A percentile compares a stretch with the other conserved stretches of the same genome.
phyloP scores from a whole-genome alignment of 2,329 filamentous ascomycete genomes.

The Lasiodiplodia gonubiensis region DNA sequence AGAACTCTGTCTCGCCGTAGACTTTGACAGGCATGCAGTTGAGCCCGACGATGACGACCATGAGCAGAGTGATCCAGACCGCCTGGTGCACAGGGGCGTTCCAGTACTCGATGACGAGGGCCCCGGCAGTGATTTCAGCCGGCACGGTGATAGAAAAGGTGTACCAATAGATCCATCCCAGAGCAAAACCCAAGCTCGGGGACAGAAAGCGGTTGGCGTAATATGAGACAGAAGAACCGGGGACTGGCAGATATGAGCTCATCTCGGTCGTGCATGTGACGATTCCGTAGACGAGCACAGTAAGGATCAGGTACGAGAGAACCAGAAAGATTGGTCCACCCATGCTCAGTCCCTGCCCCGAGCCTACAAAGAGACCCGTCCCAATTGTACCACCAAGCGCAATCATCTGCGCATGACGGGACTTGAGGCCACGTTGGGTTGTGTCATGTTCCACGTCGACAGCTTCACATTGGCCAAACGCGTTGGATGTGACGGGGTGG shows the following conservation, averaged over 20 bases:
- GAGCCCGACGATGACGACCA: constrained; percentile 49
- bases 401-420: constrained; percentile 35
- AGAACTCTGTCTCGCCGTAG: constrained; percentile 54
- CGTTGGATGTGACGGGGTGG: no score
- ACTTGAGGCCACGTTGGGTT: constrained; percentile 29
- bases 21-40: constrained; percentile 60
- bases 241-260: constrained; percentile 65
- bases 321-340: constrained; percentile 52
- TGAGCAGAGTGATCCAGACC: constrained; percentile 46
- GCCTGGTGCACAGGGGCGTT: constrained; percentile 47
- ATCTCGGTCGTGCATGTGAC: constrained; percentile 60
- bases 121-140: constrained; percentile 46
- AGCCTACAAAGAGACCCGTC: constrained; percentile 49
- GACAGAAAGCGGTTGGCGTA: constrained; percentile 56
- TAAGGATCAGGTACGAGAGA: constrained; percentile 52
- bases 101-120: constrained; percentile 49
- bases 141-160: constrained; percentile 45
- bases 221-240: constrained; percentile 58
- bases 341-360: constrained; percentile 44
- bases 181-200: constrained; percentile 51
- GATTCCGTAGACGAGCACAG: constrained; percentile 52
- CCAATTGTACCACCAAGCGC: constrained; percentile 34
- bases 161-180: constrained; percentile 50
- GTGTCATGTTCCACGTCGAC: no score
- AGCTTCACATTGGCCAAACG: no score